Conservation (phyloP, 2,329 filamentous ascomycete genomes). For the Gaeumannomyces sp. region DNA sequence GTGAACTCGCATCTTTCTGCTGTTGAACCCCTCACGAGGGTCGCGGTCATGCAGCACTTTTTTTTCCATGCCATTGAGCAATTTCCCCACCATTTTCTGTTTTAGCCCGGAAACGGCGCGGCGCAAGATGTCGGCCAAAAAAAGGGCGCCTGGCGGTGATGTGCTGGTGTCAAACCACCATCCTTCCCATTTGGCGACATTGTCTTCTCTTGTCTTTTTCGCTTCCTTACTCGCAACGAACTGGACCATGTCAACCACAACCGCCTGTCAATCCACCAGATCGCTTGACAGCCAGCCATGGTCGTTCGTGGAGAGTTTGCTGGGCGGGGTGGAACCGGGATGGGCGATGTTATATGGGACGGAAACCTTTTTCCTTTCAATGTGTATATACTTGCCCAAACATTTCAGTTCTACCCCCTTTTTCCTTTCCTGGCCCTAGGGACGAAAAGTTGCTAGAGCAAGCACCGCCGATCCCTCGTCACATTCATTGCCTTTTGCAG, state of each 20-base stretch:
- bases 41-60: neutral
- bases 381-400: constrained; percentile 5
- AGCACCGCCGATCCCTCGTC: neutral
- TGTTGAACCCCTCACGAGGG: neutral
- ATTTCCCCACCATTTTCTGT: neutral
- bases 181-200: neutral
- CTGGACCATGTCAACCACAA: neutral
- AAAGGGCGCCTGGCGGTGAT: neutral
- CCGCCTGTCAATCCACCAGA: neutral
- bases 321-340: neutral
- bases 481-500: neutral
- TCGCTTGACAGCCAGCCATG: too few relatives aligned
- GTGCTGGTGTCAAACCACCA: neutral
- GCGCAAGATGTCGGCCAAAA: neutral
- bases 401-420: constrained; percentile 1
- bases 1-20: neutral
- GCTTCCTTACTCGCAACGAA: neutral
- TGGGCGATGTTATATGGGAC: neutral
- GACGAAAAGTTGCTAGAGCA: neutral
- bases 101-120: neutral
- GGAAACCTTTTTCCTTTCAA: neutral
- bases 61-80: neutral
- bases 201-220: neutral
- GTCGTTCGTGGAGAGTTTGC: neutral
- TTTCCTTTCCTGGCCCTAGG: neutral